Conservation (phyloP, 306 rosid genomes). For the Inga oerstediana region DNA sequence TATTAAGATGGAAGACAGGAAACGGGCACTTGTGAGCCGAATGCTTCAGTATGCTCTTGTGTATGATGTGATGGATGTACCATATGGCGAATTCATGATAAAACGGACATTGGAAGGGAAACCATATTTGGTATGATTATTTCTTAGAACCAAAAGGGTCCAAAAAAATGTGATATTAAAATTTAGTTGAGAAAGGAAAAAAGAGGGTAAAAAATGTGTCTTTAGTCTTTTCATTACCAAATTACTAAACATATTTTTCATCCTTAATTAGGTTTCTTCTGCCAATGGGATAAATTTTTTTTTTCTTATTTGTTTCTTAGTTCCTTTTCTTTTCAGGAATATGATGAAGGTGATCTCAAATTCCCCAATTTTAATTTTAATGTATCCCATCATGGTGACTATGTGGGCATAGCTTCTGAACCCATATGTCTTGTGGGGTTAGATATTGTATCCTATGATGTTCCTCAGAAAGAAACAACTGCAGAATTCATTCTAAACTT, state of each 20-base stretch:
- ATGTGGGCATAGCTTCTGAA: conserved; percentile 90
- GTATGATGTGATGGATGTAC: conserved; percentile 52
- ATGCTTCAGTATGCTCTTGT: conserved; percentile 82
- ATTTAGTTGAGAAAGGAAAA: background rate
- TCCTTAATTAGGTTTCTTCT: background rate
- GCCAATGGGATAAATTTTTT: background rate
- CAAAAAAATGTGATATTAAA: background rate
- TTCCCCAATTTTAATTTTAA: conserved; percentile 91
- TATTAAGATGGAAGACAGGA: conserved; percentile 65
- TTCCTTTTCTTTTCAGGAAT: conserved; percentile 51
- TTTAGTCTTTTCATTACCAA: background rate
- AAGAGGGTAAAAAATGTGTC: background rate
- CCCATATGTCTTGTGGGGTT: conserved; percentile 86
- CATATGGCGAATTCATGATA: conserved; percentile 55
- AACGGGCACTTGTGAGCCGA: conserved; percentile 78
- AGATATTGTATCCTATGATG: conserved; percentile 67
- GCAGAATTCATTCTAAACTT: conserved; percentile 53
- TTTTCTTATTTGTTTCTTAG: background rate
- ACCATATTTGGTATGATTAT: conserved; percentile 70
- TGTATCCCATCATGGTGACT: conserved; percentile 90
- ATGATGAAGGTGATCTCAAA: conserved; percentile 30
- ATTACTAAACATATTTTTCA: background rate
- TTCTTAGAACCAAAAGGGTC: background rate
- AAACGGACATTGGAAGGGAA: conserved; percentile 76
- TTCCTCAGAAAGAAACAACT: conserved; percentile 63